Conservation (phyloP, 768 basidiomycete genomes). For the Mrakia hoshinonis region DNA sequence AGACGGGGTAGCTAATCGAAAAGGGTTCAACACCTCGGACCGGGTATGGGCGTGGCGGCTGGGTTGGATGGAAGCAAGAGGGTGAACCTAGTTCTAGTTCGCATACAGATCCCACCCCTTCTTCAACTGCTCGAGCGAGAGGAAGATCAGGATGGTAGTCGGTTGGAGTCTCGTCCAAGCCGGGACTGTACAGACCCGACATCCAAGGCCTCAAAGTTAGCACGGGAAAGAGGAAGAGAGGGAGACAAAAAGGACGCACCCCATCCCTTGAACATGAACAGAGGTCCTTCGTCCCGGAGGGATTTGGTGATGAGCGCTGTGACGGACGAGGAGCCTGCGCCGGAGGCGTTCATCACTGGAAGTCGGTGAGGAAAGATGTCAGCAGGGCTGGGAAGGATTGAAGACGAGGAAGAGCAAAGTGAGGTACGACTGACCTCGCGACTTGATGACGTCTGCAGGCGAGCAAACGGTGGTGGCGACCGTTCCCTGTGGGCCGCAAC, state of each 20-base stretch:
- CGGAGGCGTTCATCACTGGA: constrained; percentile 34
- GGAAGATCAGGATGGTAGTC: constrained; percentile 36
- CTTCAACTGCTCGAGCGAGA: constrained; percentile 37
- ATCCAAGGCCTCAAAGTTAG: neutral
- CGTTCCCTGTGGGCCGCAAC: constrained; percentile 16
- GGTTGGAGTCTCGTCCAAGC: constrained; percentile 61
- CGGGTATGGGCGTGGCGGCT: no score
- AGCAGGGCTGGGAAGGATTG: no score
- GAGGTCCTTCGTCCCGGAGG: constrained; percentile 34
- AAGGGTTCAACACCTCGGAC: no score
- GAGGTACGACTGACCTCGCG: constrained; percentile 29
- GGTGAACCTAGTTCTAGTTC: neutral
- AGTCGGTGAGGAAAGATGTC: no score
- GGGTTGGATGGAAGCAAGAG: no score
- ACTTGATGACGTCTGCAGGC: constrained; percentile 38
- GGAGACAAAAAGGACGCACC: neutral
- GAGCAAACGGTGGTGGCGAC: constrained; percentile 38
- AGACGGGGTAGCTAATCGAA: no score
- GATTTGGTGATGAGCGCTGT: constrained; percentile 33
- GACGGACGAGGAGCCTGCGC: constrained; percentile 32
- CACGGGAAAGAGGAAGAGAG: neutral
- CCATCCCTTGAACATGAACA: constrained; percentile 37
- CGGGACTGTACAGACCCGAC: constrained; percentile 33
- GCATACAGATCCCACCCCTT: constrained; percentile 30
- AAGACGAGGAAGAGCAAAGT: neutral